Conservation (phyloP, 257 asterid species). For the Rubia yunnanensis region DNA sequence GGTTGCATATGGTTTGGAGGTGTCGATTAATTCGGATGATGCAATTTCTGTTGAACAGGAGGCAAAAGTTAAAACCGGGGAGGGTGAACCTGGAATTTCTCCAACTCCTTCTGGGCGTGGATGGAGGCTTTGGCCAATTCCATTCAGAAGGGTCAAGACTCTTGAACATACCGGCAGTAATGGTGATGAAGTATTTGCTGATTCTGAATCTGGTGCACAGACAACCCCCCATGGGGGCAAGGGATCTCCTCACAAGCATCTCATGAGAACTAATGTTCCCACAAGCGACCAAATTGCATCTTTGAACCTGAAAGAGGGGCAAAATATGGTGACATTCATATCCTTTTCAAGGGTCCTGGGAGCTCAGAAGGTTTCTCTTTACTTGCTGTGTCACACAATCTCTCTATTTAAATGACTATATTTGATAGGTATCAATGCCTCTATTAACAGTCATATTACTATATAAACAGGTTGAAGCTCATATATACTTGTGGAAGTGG, state of each 20-base stretch:
- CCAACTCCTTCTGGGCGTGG: slow-evolving; percentile 55
- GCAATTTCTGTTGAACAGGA: slow-evolving; percentile 50
- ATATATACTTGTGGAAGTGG: slow-evolving; percentile 99
- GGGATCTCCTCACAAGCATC: slow-evolving; percentile 70
- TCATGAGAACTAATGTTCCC: slow-evolving; percentile 83
- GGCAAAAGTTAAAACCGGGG: slow-evolving; percentile 30
- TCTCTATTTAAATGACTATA: background rate
- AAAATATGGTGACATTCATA: slow-evolving; percentile 72
- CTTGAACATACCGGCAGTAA: slow-evolving; percentile 51
- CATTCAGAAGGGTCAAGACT: slow-evolving; percentile 77
- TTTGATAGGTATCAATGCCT: background rate
- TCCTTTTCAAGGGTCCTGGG: slow-evolving; percentile 93
- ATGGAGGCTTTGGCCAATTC: slow-evolving; percentile 96
- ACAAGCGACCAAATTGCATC: slow-evolving; percentile 89
- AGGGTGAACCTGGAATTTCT: slow-evolving; percentile 28
- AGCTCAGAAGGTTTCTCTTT: slow-evolving; percentile 59
- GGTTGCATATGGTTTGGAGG: slow-evolving; percentile 60
- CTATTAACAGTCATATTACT: background rate
- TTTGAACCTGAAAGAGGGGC: slow-evolving; percentile 87
- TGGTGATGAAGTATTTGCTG: slow-evolving; percentile 53
- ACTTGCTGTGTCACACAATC: background rate
- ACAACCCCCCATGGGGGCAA: slow-evolving; percentile 24
- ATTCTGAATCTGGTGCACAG: slow-evolving; percentile 44
- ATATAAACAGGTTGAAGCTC: slow-evolving; percentile 86
- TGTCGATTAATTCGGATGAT: slow-evolving; percentile 42